Conservation (phyloP, 177 flowering plant species). For the Vitis hybrid region DNA sequence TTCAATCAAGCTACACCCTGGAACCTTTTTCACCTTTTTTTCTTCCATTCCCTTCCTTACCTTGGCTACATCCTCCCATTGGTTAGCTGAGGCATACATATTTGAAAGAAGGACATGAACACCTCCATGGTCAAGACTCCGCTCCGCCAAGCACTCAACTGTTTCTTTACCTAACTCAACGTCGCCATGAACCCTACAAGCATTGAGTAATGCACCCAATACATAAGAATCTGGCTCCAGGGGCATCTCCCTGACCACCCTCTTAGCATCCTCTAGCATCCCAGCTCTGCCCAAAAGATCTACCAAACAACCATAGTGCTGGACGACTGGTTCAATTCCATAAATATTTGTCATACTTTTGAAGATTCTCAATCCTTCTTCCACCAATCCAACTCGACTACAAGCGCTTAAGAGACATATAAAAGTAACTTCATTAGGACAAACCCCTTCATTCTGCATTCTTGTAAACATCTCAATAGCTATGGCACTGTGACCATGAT, state of each 20-base stretch:
- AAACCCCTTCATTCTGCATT: slow-evolving; percentile 13
- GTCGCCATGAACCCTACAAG: slow-evolving; percentile 13
- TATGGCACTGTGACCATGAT: slow-evolving; percentile 3
- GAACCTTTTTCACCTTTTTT: slow-evolving; percentile 12
- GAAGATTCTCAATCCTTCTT: slow-evolving; percentile 10
- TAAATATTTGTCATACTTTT: slow-evolving; percentile 3
- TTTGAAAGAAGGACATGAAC: slow-evolving; percentile 17
- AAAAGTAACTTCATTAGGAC: slow-evolving; percentile 18
- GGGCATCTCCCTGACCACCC: slow-evolving; percentile 14
- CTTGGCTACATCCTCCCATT: not conserved
- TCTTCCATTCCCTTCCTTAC: slow-evolving; percentile 17
- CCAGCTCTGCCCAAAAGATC: slow-evolving; percentile 23
- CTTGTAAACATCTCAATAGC: slow-evolving; percentile 6
- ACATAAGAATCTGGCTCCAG: slow-evolving; percentile 15
- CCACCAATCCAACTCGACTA: slow-evolving; percentile 15
- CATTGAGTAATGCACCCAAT: slow-evolving; percentile 19
- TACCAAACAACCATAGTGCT: slow-evolving; percentile 21
- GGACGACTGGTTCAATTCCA: slow-evolving; percentile 13
- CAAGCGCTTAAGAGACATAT: slow-evolving; percentile 16
- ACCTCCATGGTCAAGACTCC: slow-evolving; percentile 12
- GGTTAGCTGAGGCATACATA: slow-evolving; percentile 12
- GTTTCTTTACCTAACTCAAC: slow-evolving; percentile 9
- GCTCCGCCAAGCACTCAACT: slow-evolving; percentile 4
- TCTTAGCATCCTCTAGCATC: slow-evolving; percentile 13
- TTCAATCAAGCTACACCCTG: slow-evolving; percentile 21